Evolutionary conservation across 345 rosid species (phyloP).

Genomic region (Pelargonium nanum): DNA sequence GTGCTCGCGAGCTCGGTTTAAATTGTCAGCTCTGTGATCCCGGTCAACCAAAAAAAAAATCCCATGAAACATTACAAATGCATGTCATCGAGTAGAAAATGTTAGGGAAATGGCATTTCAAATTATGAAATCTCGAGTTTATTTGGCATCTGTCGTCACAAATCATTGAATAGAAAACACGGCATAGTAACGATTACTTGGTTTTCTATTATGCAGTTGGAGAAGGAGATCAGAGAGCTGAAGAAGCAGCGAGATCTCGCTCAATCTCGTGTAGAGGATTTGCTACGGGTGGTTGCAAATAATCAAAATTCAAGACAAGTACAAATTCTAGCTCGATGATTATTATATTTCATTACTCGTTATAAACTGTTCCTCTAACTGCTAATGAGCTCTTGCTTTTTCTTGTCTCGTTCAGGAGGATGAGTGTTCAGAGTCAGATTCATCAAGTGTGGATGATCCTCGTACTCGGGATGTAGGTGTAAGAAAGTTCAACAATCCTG

Average conservation of each 20-base stretch:
- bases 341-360: neutral
- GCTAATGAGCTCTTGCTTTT: slow-evolving; percentile 15
- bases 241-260: slow-evolving; percentile 80
- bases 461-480: slow-evolving; percentile 8
- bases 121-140: too few species aligned
- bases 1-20: too few species aligned
- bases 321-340: slow-evolving; percentile 5
- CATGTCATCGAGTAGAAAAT: too few species aligned
- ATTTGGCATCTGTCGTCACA: too few species aligned
- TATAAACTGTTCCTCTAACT: slow-evolving; percentile 1
- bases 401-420: slow-evolving; percentile 40
- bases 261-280: slow-evolving; percentile 66
- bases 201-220: slow-evolving; percentile 51
- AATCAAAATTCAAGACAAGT: slow-evolving; percentile 52
- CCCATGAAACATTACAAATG: too few species aligned
- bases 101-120: too few species aligned
- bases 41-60: too few species aligned
- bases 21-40: too few species aligned
- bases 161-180: too few species aligned
- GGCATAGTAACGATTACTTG: slow-evolving; percentile 14
- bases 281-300: slow-evolving; percentile 50
- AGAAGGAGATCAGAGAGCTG: slow-evolving; percentile 67
- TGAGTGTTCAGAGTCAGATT: slow-evolving; percentile 51
- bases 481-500: slow-evolving; percentile 15
- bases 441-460: slow-evolving; percentile 37